These are phyloP conservation scores for Ascochyta rabiei DNA, from an alignment of 2,329 filamentous ascomycete genomes.

Conservation along the genomic window DNA sequence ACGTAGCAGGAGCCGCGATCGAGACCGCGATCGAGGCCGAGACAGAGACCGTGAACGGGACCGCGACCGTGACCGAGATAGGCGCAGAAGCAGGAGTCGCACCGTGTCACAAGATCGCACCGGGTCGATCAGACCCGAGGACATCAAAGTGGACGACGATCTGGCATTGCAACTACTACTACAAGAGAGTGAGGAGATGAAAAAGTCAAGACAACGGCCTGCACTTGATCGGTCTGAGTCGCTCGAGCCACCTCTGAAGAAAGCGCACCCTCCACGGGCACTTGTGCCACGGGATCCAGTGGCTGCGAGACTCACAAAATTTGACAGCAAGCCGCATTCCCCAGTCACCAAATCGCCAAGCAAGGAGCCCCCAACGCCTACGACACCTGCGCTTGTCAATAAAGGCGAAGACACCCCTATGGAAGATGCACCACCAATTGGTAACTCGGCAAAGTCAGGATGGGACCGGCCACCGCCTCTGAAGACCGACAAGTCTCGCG, in stretches of 20 bases:
- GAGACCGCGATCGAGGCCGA: constrained; percentile 28
- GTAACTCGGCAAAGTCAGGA: constrained; percentile 28
- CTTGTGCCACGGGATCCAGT: constrained; percentile 45
- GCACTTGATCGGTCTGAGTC: constrained; percentile 47
- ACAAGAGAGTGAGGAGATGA: constrained; percentile 47
- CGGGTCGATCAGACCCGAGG: constrained; percentile 36
- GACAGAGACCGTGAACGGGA: constrained; percentile 40
- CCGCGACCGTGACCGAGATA: constrained; percentile 32
- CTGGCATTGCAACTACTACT: constrained; percentile 43
- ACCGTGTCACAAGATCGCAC: constrained; percentile 32
- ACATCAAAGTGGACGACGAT: constrained; percentile 49
- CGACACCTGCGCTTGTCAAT: constrained; percentile 8
- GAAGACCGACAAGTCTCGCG: constrained; percentile 33
- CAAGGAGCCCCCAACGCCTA: constrained; percentile 32
- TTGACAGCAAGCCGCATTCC: constrained; percentile 37
- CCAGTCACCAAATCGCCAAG: constrained; percentile 30
- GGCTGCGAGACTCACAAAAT: constrained; percentile 35
- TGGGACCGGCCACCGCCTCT: constrained; percentile 36
- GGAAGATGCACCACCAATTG: constrained; percentile 32
- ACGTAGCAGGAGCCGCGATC: constrained; percentile 37
- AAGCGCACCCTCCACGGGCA: constrained; percentile 44
- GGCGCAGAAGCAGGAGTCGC: constrained; percentile 29
- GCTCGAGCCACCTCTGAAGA: constrained; percentile 47
- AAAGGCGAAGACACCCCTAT: constrained; percentile 36
- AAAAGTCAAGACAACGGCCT: constrained; percentile 45